Evolutionary conservation across 139 green algal species (phyloP).

Genomic region (Astrephomene gubernaculifera): DNA sequence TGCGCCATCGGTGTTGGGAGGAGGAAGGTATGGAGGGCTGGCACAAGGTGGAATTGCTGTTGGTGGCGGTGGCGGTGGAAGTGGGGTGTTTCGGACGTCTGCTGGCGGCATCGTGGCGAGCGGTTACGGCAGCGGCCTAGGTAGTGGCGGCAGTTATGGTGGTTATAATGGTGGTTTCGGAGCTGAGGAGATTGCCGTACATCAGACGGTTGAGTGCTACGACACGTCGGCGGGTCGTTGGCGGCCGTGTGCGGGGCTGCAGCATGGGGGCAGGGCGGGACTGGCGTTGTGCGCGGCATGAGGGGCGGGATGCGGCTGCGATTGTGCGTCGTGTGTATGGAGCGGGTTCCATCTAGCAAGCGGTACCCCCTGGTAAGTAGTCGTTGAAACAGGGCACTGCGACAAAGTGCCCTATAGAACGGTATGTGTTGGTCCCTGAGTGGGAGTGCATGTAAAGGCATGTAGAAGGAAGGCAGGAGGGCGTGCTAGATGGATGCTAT

Average conservation of each 20-base stretch:
- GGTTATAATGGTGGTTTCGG: not conserved
- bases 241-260: slow-evolving; percentile 54
- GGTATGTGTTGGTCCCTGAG: too few relatives aligned
- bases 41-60: not conserved
- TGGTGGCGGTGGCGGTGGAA: not conserved
- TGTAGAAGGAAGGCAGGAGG: too few relatives aligned
- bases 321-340: too few relatives aligned
- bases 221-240: slow-evolving; percentile 53
- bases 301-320: not conserved
- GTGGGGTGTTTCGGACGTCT: not conserved
- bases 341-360: too few relatives aligned
- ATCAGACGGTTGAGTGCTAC: slow-evolving; percentile 54
- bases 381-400: too few relatives aligned
- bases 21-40: not conserved
- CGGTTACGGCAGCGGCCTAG: not conserved
- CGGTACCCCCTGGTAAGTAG: too few relatives aligned
- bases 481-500: too few relatives aligned
- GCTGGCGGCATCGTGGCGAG: not conserved
- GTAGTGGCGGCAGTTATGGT: not conserved
- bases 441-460: too few relatives aligned
- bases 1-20: not conserved
- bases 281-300: slow-evolving; percentile 63
- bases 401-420: too few relatives aligned
- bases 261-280: slow-evolving; percentile 57
- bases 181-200: slow-evolving; percentile 47